Conservation (phyloP, 768 basidiomycete genomes). For the Mrakia hoshinonis region DNA sequence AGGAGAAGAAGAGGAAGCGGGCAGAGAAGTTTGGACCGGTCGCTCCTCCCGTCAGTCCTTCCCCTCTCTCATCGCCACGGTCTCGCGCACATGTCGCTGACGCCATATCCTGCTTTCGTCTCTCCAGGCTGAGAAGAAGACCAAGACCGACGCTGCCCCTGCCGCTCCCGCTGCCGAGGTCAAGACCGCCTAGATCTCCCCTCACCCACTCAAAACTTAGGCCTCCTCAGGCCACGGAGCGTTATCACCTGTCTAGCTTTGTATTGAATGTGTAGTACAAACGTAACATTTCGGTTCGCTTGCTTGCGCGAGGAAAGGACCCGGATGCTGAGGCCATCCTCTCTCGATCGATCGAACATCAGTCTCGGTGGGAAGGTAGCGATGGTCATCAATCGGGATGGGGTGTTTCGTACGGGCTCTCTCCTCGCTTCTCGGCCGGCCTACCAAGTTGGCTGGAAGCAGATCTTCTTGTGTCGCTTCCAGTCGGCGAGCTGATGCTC, state of each 20-base stretch:
- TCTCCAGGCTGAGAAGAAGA: slow-evolving; percentile 8
- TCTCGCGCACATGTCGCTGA: background rate
- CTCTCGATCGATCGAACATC: too few species aligned
- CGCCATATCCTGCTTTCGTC: background rate
- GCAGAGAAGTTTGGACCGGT: slow-evolving; percentile 25
- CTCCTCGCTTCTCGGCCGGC: too few species aligned
- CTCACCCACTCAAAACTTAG: too few species aligned
- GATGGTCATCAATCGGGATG: too few species aligned
- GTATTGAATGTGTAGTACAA: background rate
- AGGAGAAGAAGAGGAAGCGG: slow-evolving; percentile 28
- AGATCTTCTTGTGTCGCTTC: too few species aligned
- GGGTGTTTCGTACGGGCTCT: too few species aligned
- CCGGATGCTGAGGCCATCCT: too few species aligned
- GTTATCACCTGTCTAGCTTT: background rate
- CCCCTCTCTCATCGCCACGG: background rate
- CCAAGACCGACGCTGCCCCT: slow-evolving; percentile 10
- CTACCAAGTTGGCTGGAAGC: too few species aligned
- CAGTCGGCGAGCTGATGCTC: too few species aligned
- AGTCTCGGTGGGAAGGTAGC: too few species aligned
- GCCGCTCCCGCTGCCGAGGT: background rate
- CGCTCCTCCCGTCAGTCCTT: slow-evolving; percentile 7
- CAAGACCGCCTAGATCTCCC: background rate
- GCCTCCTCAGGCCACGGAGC: too few species aligned
- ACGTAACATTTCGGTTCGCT: background rate
- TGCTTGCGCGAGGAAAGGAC: background rate